phyloP scores from a whole-genome alignment of 495 filamentous ascomycete genomes.

The Geopyxis carbonaria region DNA sequence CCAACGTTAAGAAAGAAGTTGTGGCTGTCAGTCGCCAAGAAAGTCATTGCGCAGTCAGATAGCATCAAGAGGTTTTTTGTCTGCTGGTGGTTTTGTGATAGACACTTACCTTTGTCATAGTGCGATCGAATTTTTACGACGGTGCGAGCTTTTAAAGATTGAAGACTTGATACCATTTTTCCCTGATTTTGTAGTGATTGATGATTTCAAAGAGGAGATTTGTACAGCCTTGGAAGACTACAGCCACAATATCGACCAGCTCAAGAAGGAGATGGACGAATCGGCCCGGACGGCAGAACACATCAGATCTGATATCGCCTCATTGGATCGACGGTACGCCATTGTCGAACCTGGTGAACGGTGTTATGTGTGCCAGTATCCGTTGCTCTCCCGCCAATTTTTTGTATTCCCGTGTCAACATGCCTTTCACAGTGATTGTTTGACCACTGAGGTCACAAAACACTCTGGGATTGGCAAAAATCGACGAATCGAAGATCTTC shows the following conservation, averaged over 20 bases:
- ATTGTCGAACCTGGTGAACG: conserved; percentile 93
- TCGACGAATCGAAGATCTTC: conserved; percentile 66
- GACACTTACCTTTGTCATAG: not conserved
- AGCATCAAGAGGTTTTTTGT: conserved; percentile 55
- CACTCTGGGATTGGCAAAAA: conserved; percentile 54
- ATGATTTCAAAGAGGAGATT: conserved; percentile 97
- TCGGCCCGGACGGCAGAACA: conserved; percentile 68
- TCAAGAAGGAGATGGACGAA: conserved; percentile 96
- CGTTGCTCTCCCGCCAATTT: conserved; percentile 75
- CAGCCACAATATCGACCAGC: conserved; percentile 64
- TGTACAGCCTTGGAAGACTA: conserved; percentile 87
- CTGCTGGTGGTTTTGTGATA: not conserved
- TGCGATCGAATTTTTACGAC: conserved; percentile 82
- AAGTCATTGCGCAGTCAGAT: conserved; percentile 67
- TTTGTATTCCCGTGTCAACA: conserved; percentile 98
- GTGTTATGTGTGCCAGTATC: conserved; percentile 73
- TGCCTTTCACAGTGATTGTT: conserved; percentile 86
- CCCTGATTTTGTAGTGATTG: conserved; percentile 96
- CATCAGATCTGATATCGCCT: conserved; percentile 71
- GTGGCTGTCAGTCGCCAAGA: conserved; percentile 85
- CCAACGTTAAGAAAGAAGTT: conserved; percentile 74
- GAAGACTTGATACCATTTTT: conserved; percentile 97
- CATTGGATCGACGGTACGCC: conserved; percentile 73
- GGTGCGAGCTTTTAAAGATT: conserved; percentile 80
- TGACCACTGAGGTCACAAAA: conserved; percentile 67